Percentiles rank a stretch among this genome's conserved stretches.
Conservation (phyloP, 257 asterid species). For the Przewalskia tangutica region DNA sequence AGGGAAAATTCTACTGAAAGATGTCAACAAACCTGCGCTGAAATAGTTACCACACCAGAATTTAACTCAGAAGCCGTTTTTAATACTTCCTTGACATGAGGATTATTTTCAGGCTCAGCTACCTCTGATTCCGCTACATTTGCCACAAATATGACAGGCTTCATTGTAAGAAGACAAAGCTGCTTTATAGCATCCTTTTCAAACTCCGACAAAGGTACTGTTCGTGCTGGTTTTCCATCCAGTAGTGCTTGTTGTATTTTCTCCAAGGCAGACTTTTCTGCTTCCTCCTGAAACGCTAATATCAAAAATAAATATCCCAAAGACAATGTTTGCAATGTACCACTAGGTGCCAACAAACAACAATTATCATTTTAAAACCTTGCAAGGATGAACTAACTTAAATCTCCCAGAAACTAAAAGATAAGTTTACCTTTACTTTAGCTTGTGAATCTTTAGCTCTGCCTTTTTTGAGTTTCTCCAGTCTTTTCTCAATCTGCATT, state of each 20-base stretch:
- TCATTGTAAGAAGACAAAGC: slow-evolving; percentile 93
- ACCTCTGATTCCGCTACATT: slow-evolving; percentile 96
- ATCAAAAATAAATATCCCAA: slow-evolving; percentile 12
- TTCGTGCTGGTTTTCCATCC: slow-evolving; percentile 97
- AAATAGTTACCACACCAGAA: slow-evolving; percentile 74
- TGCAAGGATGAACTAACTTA: not conserved
- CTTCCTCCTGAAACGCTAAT: slow-evolving; percentile 62
- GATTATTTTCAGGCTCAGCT: slow-evolving; percentile 64
- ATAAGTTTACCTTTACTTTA: slow-evolving; percentile 54
- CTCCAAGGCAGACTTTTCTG: slow-evolving; percentile 86
- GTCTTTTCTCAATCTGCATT: slow-evolving; percentile 92
- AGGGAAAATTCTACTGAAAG: slow-evolving; percentile 2
- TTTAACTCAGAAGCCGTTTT: slow-evolving; percentile 69
- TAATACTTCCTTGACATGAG: slow-evolving; percentile 69
- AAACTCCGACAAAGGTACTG: slow-evolving; percentile 63
- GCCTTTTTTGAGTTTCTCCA: slow-evolving; percentile 88
- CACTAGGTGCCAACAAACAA: not conserved
- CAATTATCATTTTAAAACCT: not conserved
- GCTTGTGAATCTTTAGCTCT: slow-evolving; percentile 73
- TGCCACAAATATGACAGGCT: slow-evolving; percentile 88
- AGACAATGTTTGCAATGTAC: not conserved
- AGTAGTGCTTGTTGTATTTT: slow-evolving; percentile 57
- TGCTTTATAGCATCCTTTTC: slow-evolving; percentile 75
- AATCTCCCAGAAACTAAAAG: not conserved
- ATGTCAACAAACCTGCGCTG: slow-evolving; percentile 79